Evolutionary conservation across 139 green algal species (phyloP).

Genomic region (Coccomyxa sp.): DNA sequence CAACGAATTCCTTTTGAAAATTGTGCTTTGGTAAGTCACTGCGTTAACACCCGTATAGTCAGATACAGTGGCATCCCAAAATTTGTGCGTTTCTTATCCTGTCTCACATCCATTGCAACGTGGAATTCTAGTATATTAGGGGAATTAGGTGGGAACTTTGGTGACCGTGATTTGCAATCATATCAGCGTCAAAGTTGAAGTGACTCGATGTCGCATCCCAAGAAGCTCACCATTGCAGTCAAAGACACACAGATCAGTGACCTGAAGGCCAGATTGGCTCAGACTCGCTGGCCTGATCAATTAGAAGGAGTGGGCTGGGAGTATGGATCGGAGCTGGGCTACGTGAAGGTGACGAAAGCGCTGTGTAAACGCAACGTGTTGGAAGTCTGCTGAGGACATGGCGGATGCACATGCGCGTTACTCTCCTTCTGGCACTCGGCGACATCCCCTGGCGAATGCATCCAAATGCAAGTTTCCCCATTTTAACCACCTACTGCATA

Average conservation of each 20-base stretch:
- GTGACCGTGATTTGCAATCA: background rate
- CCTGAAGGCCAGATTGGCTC: slow-evolving; percentile 2
- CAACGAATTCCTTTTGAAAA: no score
- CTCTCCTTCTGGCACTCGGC: background rate
- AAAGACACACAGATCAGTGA: background rate
- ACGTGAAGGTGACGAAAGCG: background rate
- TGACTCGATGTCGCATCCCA: background rate
- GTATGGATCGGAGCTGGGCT: slow-evolving; percentile 10
- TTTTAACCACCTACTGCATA: background rate
- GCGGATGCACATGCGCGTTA: background rate
- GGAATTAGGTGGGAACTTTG: no score
- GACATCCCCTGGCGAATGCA: background rate
- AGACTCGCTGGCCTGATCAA: slow-evolving; percentile 8
- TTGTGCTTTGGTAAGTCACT: no score
- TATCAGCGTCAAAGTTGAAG: background rate
- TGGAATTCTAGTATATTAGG: no score
- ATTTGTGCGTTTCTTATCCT: no score
- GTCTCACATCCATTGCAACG: no score
- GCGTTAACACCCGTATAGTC: no score
- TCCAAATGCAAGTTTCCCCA: background rate
- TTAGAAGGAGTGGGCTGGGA: slow-evolving; percentile 8
- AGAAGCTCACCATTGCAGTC: slow-evolving; percentile 3
- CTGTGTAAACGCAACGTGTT: background rate
- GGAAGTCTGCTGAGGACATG: no score
- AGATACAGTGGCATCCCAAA: no score